phyloP scores from a whole-genome alignment of 1,284 basidiomycete genomes.

The Rhodotorula sp. region DNA sequence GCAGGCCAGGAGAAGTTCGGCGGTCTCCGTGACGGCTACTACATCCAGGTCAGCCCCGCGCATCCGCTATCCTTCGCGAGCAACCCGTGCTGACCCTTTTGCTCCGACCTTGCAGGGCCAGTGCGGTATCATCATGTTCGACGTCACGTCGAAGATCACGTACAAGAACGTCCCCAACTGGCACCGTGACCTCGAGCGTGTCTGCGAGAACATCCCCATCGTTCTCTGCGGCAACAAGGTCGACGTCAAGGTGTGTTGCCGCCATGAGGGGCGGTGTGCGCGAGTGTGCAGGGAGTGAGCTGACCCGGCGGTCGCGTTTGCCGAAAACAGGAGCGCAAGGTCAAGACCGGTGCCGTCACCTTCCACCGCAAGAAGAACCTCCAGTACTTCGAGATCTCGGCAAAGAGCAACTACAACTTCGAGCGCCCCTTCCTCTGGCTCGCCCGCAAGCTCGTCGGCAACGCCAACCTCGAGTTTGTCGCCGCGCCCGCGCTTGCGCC shows the following conservation, averaged over 20 bases:
- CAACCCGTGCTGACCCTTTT: not conserved
- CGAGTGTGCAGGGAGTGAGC: not conserved
- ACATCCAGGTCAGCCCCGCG: conserved; percentile 66
- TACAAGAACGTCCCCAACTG: conserved; percentile 99
- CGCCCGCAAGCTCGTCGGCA: conserved; percentile 95
- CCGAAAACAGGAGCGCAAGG: conserved; percentile 85
- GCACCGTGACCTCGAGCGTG: conserved; percentile 92
- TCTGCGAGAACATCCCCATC: conserved; percentile 99
- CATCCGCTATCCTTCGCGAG: not conserved
- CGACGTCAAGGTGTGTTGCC: conserved; percentile 80
- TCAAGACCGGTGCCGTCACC: conserved; percentile 94
- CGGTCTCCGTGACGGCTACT: conserved; percentile 95
- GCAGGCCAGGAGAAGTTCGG: conserved; percentile 99
- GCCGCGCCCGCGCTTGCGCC: conserved; percentile 95
- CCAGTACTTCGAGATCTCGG: conserved; percentile 99
- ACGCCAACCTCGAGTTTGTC: conserved; percentile 87
- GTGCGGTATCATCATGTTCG: conserved; percentile 99
- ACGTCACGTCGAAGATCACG: conserved; percentile 98
- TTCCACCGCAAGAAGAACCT: conserved; percentile 99
- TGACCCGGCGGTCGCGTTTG: not conserved
- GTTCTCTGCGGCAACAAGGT: conserved; percentile 99
- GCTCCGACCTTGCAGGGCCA: conserved; percentile 62
- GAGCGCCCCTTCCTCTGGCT: conserved; percentile 99
- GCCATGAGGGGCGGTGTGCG: not conserved
- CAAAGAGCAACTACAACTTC: conserved; percentile 99